A percentile compares a stretch with the other conserved stretches of the same genome.
Evolutionary conservation across 129 eudicot genomes (phyloP).

Genomic region (Centella asiatica): DNA sequence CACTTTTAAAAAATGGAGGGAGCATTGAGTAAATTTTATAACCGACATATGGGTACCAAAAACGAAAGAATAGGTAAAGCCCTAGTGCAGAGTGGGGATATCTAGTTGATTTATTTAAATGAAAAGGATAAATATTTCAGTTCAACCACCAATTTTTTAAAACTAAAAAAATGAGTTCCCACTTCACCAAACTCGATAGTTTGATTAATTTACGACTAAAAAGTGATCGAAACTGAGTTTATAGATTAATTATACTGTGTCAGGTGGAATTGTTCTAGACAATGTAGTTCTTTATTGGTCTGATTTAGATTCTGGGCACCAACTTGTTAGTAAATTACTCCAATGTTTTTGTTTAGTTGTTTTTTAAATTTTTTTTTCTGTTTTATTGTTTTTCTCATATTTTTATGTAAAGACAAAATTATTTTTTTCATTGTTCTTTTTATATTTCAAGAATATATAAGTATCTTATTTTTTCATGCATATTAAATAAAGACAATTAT

Average conservation of each 20-base stretch:
- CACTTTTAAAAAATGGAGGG: neutral
- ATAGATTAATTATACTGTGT: neutral
- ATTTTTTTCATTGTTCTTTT: too few relatives aligned
- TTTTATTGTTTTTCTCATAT: too few relatives aligned
- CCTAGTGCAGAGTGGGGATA: neutral
- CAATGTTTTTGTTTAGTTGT: too few relatives aligned
- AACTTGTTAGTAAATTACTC: neutral
- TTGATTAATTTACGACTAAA: too few relatives aligned
- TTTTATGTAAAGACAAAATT: too few relatives aligned
- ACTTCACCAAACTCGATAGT: neutral
- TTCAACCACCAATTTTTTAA: neutral
- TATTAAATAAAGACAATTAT: too few relatives aligned
- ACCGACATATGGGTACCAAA: neutral
- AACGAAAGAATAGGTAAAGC: neutral
- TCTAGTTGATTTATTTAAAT: slow-evolving; percentile 4
- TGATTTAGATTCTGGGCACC: neutral
- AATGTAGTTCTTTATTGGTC: neutral
- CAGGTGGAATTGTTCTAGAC: neutral
- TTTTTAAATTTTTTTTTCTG: too few relatives aligned
- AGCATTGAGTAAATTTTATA: too few relatives aligned
- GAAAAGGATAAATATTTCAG: neutral
- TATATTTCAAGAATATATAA: too few relatives aligned
- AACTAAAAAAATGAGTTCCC: neutral
- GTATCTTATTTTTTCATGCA: too few relatives aligned
- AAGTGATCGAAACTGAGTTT: slow-evolving; percentile 8